Evolutionary conservation across 305 asterid species (phyloP).

Genomic region (Lippia alba): DNA sequence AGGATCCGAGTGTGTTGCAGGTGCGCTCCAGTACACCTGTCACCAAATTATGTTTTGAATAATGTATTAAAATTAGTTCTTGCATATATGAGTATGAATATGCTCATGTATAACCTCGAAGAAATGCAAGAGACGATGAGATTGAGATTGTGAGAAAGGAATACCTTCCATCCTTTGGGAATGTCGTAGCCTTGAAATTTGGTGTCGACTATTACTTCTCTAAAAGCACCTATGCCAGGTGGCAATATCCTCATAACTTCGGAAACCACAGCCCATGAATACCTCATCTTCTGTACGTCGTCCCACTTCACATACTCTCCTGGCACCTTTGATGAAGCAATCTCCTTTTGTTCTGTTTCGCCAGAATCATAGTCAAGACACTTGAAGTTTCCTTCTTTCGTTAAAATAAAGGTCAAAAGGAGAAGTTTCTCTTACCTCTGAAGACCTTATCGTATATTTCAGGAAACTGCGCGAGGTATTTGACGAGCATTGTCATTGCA

Average conservation of each 20-base stretch:
- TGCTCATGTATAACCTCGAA: no score
- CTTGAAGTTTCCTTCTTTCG: background rate
- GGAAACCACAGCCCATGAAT: constrained; percentile 61
- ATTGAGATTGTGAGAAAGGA: background rate
- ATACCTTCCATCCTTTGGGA: constrained; percentile 80
- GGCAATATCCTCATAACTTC: constrained; percentile 56
- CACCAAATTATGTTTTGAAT: background rate
- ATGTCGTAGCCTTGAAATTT: constrained; percentile 53
- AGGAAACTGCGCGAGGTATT: constrained; percentile 61
- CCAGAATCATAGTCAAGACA: background rate
- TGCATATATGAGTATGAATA: no score
- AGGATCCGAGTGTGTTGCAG: constrained; percentile 46
- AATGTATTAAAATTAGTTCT: no score
- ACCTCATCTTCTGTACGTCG: constrained; percentile 69
- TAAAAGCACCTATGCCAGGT: constrained; percentile 54
- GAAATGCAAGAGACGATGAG: background rate
- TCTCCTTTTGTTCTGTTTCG: constrained; percentile 54
- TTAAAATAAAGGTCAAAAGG: background rate
- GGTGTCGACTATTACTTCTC: constrained; percentile 53
- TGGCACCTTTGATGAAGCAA: constrained; percentile 43
- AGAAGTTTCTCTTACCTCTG: constrained; percentile 40
- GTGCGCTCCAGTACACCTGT: constrained; percentile 58
- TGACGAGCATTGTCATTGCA: constrained; percentile 55
- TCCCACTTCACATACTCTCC: constrained; percentile 60
- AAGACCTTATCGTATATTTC: constrained; percentile 56